Base-by-base conservation (phyloP, 1,284 basidiomycete species). In the Leccinum griseonigrum region DNA sequence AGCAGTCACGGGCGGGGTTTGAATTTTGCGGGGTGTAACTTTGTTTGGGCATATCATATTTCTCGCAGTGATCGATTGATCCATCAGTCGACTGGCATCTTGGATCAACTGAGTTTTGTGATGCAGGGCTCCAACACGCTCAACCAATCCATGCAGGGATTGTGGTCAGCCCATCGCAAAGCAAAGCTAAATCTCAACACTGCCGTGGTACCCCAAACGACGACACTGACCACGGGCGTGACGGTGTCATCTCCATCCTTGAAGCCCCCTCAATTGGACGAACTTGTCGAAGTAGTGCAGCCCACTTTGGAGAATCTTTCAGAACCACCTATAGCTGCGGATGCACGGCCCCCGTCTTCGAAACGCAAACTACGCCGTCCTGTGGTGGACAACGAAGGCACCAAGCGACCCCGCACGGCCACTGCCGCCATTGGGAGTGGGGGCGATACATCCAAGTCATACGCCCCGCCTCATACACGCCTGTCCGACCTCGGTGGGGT, bases 401-500 rank as follows among this genome's bases (percentile, higher is more conserved):
- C 72, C 67, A 90, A 91, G 69, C 77, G 86, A 54, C 75, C 34
- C 13, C 68, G 70, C 26, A 63, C 57, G n/a, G 53, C 80, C 10
- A 86, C 85, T 26, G 29, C 59, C 7, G 29, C 55, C 3, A 58
- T 9, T 40, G 56, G 50, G 5, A 55, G 52, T 36, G 38, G 38
- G 0, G 38, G 16, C 8, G n/a, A 16, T n/a, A 6, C 62, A 13
- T 28, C 56, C 56, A 90, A 88, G 66, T 84, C 88, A 48, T 79
- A 91, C 67, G 67, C 81, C 2, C 87, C 91, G 0, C 94, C 94
- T 0, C 71, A 81, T 2, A 85, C 87, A 0, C 83, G 92, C 2
- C 79, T 98, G 13, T 84, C 91, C 2, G 91, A 96, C 70, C 84
- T 99, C 1, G 97, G 97, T 26, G 97, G 97, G 4, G 85, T 98